Evolutionary conservation across 2,329 filamentous ascomycete species (phyloP).

Genomic region (Graphiopsis chlorocephala): DNA sequence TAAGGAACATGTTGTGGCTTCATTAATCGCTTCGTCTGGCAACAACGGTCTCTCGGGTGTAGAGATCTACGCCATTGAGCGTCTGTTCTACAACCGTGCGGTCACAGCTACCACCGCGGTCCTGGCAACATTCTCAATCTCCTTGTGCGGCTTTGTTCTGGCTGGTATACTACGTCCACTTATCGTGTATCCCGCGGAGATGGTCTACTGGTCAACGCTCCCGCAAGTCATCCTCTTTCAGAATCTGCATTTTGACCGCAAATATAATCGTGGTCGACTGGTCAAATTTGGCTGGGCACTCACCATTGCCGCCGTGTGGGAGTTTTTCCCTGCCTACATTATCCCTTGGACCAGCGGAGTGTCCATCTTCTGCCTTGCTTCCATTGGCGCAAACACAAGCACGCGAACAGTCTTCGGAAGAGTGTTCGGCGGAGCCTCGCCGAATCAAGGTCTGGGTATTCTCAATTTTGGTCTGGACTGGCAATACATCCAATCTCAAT

Average conservation of each 20-base stretch:
- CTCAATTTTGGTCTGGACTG: conserved; percentile 53
- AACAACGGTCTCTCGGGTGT: not conserved
- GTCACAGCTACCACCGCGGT: not conserved
- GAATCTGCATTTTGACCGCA: not conserved
- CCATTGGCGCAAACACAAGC: conserved; percentile 49
- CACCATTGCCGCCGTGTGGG: conserved; percentile 35
- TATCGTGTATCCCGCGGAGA: not conserved
- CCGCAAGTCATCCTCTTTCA: conserved; percentile 2
- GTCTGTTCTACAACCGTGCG: not conserved
- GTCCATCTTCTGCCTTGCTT: conserved; percentile 54
- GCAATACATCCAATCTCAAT: conserved; percentile 54
- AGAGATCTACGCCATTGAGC: not conserved
- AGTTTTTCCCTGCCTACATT: conserved; percentile 56
- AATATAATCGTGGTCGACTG: not conserved
- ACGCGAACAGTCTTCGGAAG: conserved; percentile 47
- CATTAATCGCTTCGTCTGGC: not conserved
- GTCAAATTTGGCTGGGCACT: not conserved
- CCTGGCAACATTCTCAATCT: conserved; percentile 1
- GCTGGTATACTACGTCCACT: not conserved
- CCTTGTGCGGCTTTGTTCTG: not conserved
- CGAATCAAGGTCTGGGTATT: conserved; percentile 53
- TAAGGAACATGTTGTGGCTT: not conserved
- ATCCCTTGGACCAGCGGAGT: conserved; percentile 56
- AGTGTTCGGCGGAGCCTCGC: conserved; percentile 52
- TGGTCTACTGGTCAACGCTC: not conserved